A percentile compares a stretch with the other conserved stretches of the same genome.
phyloP scores from a whole-genome alignment of 495 filamentous ascomycete genomes.

The Penicillium nucicola region DNA sequence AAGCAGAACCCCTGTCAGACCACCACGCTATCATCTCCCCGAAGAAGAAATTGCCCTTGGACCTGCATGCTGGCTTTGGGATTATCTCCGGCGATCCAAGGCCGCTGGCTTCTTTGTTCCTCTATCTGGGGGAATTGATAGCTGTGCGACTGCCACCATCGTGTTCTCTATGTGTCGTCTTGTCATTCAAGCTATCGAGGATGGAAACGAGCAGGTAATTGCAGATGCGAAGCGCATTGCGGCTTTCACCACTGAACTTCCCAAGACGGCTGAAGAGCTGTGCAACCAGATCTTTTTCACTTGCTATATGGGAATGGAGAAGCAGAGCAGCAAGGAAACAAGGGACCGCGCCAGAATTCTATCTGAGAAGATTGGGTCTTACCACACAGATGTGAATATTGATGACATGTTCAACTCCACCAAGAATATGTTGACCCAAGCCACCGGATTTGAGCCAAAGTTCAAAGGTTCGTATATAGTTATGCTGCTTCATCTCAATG shows the following conservation, averaged over 20 bases:
- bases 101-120: slow-evolving; percentile 58
- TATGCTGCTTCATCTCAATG: too few relatives aligned
- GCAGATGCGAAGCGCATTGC: slow-evolving; percentile 13
- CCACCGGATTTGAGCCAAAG: slow-evolving; percentile 54
- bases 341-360: slow-evolving; percentile 66
- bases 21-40: slow-evolving; percentile 54
- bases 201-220: slow-evolving; percentile 30
- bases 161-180: slow-evolving; percentile 78
- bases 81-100: slow-evolving; percentile 69
- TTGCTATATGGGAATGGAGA: slow-evolving; percentile 75
- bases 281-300: slow-evolving; percentile 55
- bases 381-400: slow-evolving; percentile 76
- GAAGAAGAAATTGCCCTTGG: slow-evolving; percentile 76
- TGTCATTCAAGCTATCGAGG: slow-evolving; percentile 71
- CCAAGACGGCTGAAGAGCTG: slow-evolving; percentile 10
- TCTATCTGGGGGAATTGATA: slow-evolving; percentile 71
- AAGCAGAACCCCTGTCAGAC: slow-evolving; percentile 38
- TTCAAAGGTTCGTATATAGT: slow-evolving; percentile 45
- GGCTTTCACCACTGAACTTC: slow-evolving; percentile 2
- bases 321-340: slow-evolving; percentile 65
- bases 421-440: slow-evolving; percentile 50
- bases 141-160: slow-evolving; percentile 60
- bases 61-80: slow-evolving; percentile 77
- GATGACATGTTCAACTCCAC: slow-evolving; percentile 60
- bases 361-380: slow-evolving; percentile 64